phyloP scores from a whole-genome alignment of 768 basidiomycete species.

The Auriscalpium orientale region DNA sequence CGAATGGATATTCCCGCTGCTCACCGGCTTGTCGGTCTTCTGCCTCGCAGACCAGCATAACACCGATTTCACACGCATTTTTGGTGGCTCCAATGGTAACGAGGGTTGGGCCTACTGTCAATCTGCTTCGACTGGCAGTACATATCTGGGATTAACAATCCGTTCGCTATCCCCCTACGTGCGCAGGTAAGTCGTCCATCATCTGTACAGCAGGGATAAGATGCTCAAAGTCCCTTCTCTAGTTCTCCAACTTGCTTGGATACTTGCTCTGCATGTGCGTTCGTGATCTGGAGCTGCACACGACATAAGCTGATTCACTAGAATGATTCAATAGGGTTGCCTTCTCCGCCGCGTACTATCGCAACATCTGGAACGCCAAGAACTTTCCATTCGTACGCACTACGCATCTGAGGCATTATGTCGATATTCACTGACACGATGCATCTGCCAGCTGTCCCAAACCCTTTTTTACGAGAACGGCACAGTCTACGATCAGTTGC shows the following conservation, averaged over 20 bases:
- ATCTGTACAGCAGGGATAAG: background rate
- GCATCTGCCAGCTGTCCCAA: constrained; percentile 16
- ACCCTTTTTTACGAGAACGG: constrained; percentile 19
- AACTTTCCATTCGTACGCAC: constrained; percentile 9
- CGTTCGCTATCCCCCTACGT: constrained; percentile 46
- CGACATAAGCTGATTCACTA: background rate
- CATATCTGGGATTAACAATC: constrained; percentile 28
- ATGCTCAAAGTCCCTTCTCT: background rate
- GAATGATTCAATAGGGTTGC: constrained; percentile 11
- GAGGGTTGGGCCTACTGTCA: constrained; percentile 19
- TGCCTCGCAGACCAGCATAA: constrained; percentile 20
- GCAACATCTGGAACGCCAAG: constrained; percentile 19
- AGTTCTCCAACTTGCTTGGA: constrained; percentile 43
- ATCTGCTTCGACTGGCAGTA: constrained; percentile 23
- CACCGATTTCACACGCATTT: constrained; percentile 17
- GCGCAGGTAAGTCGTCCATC: constrained; percentile 26
- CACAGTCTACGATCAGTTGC: constrained; percentile 17
- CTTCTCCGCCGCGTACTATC: constrained; percentile 21
- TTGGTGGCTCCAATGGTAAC: constrained; percentile 19
- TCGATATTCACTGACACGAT: background rate
- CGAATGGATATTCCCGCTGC: constrained; percentile 14
- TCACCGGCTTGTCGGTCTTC: constrained; percentile 22
- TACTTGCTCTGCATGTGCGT: constrained; percentile 44
- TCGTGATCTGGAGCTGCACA: too few relatives aligned
- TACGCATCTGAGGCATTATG: background rate